Evolutionary conservation across 208 protist genomes (phyloP).

Genomic region (Leishmania amazonensis): DNA sequence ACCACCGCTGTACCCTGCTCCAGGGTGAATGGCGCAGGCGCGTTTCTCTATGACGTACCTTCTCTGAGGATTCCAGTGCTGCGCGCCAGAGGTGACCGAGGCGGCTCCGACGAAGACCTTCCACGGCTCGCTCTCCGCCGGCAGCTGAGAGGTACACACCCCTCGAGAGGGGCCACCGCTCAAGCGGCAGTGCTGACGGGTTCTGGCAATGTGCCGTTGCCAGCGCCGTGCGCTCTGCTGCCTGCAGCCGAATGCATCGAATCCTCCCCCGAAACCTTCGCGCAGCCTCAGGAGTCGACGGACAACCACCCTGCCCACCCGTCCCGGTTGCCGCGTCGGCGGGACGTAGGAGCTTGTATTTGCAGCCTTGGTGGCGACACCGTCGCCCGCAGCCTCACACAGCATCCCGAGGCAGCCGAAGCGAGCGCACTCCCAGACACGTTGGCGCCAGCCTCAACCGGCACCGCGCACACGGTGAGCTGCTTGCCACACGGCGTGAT

Average conservation of each 20-base stretch:
- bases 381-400: background rate
- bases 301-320: background rate
- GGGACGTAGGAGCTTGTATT: background rate
- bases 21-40: background rate
- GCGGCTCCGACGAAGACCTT: background rate
- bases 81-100: background rate
- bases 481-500: background rate
- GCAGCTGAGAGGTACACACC: background rate
- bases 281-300: too few species aligned
- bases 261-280: background rate
- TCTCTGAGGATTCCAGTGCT: constrained; percentile 10
- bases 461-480: background rate
- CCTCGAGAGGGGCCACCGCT: too few species aligned
- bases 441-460: background rate
- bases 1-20: background rate
- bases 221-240: background rate
- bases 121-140: background rate
- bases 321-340: background rate
- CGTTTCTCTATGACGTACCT: background rate
- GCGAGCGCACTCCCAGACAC: background rate
- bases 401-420: background rate
- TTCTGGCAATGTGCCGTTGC: background rate
- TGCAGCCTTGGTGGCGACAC: background rate
- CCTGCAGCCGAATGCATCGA: background rate
- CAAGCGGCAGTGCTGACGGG: background rate